Conservation (phyloP, 2,329 filamentous ascomycete genomes). For the Colletotrichum incanum region DNA sequence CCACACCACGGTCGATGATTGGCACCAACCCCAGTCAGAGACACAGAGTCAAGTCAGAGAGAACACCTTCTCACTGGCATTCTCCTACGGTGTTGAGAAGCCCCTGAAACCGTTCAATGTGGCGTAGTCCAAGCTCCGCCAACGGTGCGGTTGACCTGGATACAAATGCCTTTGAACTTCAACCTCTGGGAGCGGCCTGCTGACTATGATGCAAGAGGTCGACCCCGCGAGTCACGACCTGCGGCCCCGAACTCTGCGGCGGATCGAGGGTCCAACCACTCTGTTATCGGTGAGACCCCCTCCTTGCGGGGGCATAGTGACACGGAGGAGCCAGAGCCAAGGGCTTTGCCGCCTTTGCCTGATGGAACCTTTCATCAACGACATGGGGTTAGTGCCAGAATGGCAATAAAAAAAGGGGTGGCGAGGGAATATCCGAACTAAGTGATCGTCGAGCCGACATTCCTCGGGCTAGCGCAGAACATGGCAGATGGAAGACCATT, state of each 20-base stretch:
- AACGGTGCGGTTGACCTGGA: slow-evolving; percentile 25
- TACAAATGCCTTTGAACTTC: slow-evolving; percentile 8
- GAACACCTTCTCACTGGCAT: background rate
- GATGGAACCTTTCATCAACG: slow-evolving; percentile 24
- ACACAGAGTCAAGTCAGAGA: background rate
- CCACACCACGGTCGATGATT: background rate
- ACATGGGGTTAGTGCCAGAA: slow-evolving; percentile 20
- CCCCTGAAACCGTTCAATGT: slow-evolving; percentile 18
- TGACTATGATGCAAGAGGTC: slow-evolving; percentile 39
- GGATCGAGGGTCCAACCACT: slow-evolving; percentile 40
- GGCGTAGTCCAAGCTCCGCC: slow-evolving; percentile 17
- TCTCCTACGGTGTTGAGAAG: background rate
- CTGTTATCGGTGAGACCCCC: slow-evolving; percentile 31
- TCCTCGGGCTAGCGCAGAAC: slow-evolving; percentile 31
- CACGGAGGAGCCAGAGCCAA: slow-evolving; percentile 27
- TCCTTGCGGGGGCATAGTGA: slow-evolving; percentile 29
- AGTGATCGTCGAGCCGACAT: slow-evolving; percentile 39
- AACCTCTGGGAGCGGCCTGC: slow-evolving; percentile 3
- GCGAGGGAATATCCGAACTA: slow-evolving; percentile 37
- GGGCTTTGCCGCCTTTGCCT: slow-evolving; percentile 42
- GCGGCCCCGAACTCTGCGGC: slow-evolving; percentile 35
- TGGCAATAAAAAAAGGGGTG: slow-evolving; percentile 34
- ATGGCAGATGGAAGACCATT: slow-evolving; percentile 30
- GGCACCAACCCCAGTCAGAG: background rate
- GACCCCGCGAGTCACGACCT: slow-evolving; percentile 42